Conservation (phyloP, 1,284 basidiomycete species). For the Austroboletus rostrupii region DNA sequence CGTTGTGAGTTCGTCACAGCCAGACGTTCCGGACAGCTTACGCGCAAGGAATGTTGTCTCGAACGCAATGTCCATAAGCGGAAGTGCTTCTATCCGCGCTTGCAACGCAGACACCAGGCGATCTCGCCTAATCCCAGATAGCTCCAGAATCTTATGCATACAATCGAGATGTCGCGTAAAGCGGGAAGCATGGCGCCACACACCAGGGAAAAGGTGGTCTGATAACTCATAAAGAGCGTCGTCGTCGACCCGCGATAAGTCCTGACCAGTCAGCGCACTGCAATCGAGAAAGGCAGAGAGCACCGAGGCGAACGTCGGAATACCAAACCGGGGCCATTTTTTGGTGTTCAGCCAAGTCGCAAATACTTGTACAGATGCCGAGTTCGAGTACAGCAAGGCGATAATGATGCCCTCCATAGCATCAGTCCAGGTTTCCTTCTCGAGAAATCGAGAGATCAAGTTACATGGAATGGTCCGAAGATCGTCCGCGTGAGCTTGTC, state of each 20-base stretch:
- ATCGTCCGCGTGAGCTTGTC: slow-evolving; percentile 25
- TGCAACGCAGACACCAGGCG: slow-evolving; percentile 16
- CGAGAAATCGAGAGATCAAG: slow-evolving; percentile 34
- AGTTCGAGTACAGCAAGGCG: slow-evolving; percentile 40
- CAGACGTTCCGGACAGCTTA: slow-evolving; percentile 17
- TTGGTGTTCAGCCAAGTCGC: slow-evolving; percentile 31
- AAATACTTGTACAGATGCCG: slow-evolving; percentile 15
- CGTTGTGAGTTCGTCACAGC: slow-evolving; percentile 27
- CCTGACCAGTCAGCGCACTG: slow-evolving; percentile 2
- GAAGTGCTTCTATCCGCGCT: slow-evolving; percentile 11
- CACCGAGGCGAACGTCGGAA: slow-evolving; percentile 9
- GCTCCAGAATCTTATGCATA: slow-evolving; percentile 18
- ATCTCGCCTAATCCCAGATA: slow-evolving; percentile 9
- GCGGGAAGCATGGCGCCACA: neutral
- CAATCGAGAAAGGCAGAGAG: slow-evolving; percentile 28
- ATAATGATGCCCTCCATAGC: slow-evolving; percentile 39
- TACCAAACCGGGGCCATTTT: slow-evolving; percentile 12
- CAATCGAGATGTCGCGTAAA: slow-evolving; percentile 12
- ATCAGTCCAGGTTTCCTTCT: slow-evolving; percentile 37
- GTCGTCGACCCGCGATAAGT: slow-evolving; percentile 19
- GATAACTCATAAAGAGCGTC: slow-evolving; percentile 15
- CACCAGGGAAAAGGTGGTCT: slow-evolving; percentile 12
- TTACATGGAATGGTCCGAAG: slow-evolving; percentile 20
- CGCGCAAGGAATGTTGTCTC: slow-evolving; percentile 31
- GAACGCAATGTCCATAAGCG: slow-evolving; percentile 16